These are phyloP conservation scores for Prinsepia uniflora DNA, from an alignment of 306 rosid species.

Conservation along the genomic window DNA sequence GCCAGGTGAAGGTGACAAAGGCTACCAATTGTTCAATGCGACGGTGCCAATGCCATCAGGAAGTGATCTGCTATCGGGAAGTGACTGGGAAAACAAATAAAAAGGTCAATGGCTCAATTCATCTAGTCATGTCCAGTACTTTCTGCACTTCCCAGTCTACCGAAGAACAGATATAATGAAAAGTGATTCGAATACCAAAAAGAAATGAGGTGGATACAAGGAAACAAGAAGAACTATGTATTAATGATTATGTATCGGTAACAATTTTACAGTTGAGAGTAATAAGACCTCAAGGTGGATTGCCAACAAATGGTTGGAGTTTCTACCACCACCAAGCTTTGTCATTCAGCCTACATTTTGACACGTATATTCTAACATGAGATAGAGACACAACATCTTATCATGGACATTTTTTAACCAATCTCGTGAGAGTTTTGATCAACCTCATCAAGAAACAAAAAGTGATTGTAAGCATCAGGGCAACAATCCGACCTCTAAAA, in stretches of 20 bases:
- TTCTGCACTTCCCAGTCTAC: neutral
- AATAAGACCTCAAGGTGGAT: constrained; percentile 24
- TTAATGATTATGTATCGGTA: constrained; percentile 24
- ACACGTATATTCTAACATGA: constrained; percentile 22
- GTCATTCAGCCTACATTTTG: constrained; percentile 13
- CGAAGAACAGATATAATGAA: neutral
- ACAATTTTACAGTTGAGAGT: constrained; percentile 27
- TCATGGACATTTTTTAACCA: constrained; percentile 18
- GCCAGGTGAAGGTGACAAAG: neutral
- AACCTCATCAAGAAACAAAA: constrained; percentile 55
- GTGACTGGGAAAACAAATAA: neutral
- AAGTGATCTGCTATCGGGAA: neutral
- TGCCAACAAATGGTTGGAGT: constrained; percentile 33
- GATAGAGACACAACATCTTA: constrained; percentile 20
- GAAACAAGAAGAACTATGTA: constrained; percentile 5
- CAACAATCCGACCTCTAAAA: constrained; percentile 45
- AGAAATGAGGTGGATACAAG: neutral
- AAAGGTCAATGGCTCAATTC: neutral
- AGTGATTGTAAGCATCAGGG: constrained; percentile 43
- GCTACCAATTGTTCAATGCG: neutral
- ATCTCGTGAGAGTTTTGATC: constrained; percentile 19
- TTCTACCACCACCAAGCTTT: constrained; percentile 15
- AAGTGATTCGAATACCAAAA: neutral
- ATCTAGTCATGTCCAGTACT: neutral
- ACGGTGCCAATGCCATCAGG: neutral